Evolutionary conservation across 1,284 basidiomycete species (phyloP), one percentile per base, ranked within the genome.

Genomic region (Moesziomyces globuligerus): DNA sequence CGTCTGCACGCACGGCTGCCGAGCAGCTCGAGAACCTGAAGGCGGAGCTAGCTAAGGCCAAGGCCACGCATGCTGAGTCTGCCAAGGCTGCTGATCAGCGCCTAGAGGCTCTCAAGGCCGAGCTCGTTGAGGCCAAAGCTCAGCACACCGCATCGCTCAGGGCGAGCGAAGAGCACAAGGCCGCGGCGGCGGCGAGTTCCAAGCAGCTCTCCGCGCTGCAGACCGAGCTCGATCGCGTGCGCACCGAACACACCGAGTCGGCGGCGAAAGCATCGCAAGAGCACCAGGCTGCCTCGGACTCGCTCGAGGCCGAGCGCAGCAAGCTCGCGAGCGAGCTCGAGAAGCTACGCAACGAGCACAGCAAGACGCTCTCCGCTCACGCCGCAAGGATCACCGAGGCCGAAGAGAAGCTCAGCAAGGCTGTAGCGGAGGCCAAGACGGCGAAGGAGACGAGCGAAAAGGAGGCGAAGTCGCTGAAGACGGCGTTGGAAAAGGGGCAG

Each of bases 401-500:
- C 37, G 23, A 52, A 20, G 20, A 34, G 18, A 44, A 49, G 17
- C 26, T 65, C 13, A 38, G n/a, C 11, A 34, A 48, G 15, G 45
- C 48, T 6, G 42, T 38, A 6, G 26, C 37, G 4, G 41, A 55
- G 17, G 59, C 58, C 26, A 44, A 13, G n/a, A 17, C 43, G 1
- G 26, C 48, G 11, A 48, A 36, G 21, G 32, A 59, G 29, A 46
- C 64, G n/a, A 39, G 18, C 24, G 26, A 41, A 3, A 45, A 53
- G 44, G 57, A 72, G 59, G 10, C 60, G 7, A 26, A 45, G 17
- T 20, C 43, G 17, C 50, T 69, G 23, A 44, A 57, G 28, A 4
- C 48, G 1, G 34, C 52, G 43, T 55, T 67, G 5, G 62, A 61
- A 3, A 66, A 68, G 18, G 34, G 44, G 29, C 24, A 51, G 34